A percentile compares a stretch with the other conserved stretches of the same genome.
Conservation (phyloP, 768 basidiomycete genomes). For the Hypholoma sublateritium region DNA sequence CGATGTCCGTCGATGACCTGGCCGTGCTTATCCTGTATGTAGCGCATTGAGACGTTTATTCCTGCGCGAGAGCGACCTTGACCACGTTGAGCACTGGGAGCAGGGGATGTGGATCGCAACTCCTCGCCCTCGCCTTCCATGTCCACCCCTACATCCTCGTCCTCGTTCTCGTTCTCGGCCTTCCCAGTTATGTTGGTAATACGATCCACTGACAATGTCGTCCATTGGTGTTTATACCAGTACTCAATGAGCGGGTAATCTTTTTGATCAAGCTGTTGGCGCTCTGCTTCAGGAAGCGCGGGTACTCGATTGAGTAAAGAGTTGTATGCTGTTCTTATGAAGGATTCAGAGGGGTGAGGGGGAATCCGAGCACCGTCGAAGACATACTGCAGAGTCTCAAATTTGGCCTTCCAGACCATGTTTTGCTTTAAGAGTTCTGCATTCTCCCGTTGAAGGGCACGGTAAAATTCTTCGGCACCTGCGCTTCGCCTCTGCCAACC, state of each 20-base stretch:
- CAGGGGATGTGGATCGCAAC: not conserved
- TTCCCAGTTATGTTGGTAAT: not conserved
- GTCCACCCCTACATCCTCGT: not conserved
- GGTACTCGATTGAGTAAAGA: constrained; percentile 2
- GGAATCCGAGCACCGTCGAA: not conserved
- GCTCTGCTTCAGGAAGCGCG: not conserved
- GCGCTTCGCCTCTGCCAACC: not conserved
- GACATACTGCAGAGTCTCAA: constrained; percentile 6
- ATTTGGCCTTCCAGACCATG: not conserved
- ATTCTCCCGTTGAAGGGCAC: constrained; percentile 6
- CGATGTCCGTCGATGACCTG: not conserved
- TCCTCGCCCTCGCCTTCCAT: not conserved
- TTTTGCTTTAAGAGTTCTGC: constrained; percentile 2
- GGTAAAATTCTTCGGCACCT: not conserved
- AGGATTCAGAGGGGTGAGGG: not conserved
- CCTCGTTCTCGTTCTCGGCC: not conserved
- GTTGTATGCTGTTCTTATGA: constrained; percentile 4
- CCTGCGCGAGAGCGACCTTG: constrained; percentile 4
- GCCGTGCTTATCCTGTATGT: constrained; percentile 3
- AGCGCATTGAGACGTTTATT: constrained; percentile 11
- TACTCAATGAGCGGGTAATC: constrained; percentile 5
- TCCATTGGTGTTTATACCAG: constrained; percentile 5
- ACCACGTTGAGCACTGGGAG: constrained; percentile 2
- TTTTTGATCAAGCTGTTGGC: not conserved
- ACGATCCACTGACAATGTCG: not conserved